A percentile compares a stretch with the other conserved stretches of the same genome.
Evolutionary conservation across 2,329 filamentous ascomycete species (phyloP).

Genomic region (Aspergillus sp.): DNA sequence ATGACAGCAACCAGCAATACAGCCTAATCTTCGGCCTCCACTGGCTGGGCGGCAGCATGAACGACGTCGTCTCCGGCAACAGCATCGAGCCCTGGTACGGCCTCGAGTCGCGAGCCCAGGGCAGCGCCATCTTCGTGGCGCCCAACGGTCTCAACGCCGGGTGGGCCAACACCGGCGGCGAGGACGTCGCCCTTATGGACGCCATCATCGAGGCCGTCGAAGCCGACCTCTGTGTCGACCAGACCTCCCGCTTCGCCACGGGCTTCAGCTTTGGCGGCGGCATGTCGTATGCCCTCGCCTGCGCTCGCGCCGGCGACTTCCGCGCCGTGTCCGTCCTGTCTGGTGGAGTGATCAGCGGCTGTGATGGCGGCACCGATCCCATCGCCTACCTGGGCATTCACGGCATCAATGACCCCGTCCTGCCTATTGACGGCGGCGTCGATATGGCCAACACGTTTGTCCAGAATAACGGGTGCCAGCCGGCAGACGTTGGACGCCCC

Average conservation of each 20-base stretch:
- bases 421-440: conserved; percentile 35
- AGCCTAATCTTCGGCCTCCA: conserved; percentile 2
- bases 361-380: conserved; percentile 37
- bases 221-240: conserved; percentile 44
- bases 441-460: conserved; percentile 41
- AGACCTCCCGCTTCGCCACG: conserved; percentile 42
- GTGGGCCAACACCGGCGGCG: conserved; percentile 44
- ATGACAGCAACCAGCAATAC: neutral
- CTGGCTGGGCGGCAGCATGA: conserved; percentile 4
- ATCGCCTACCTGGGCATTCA: conserved; percentile 37
- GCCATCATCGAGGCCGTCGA: conserved; percentile 39
- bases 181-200: conserved; percentile 44
- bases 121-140: conserved; percentile 41
- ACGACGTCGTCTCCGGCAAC: neutral
- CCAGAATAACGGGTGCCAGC: conserved; percentile 37
- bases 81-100: conserved; percentile 42
- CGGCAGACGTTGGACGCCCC: conserved; percentile 6
- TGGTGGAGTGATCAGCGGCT: conserved; percentile 35
- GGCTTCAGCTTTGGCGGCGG: conserved; percentile 48
- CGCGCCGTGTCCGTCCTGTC: conserved; percentile 40
- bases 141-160: conserved; percentile 44
- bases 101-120: conserved; percentile 22
- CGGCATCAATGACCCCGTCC: conserved; percentile 38
- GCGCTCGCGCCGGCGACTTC: conserved; percentile 39
- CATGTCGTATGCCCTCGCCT: conserved; percentile 46